Evolutionary conservation across 441 rosid species (phyloP), one percentile per base, ranked within the genome.

Genomic region (Eruca vesicaria): DNA sequence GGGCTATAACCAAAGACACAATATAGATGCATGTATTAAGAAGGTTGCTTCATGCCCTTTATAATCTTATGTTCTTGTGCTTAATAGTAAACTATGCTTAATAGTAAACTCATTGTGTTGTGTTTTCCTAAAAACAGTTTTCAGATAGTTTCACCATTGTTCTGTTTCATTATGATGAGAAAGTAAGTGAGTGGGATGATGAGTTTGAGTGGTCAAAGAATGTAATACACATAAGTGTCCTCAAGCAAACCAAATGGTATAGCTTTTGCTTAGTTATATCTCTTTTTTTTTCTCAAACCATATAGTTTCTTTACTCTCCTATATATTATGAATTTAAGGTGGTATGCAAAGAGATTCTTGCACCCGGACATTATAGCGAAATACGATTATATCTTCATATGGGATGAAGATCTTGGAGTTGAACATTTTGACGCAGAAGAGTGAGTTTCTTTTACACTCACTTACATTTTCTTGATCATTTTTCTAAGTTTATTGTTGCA

Each of bases 341-440:
- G 99, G 99, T 96, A 96, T 80, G 99, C 98, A 38, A 96, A 96
- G 86, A 91, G 99, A 12, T 96, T 96, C 81, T 85, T 96, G 88
- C 99, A 96, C 78, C 99, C 99, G 55, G 95, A 91, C 80, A 89
- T 96, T 41, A 87, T 96, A 72, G 98, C 98, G n/a, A 36, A 88
- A 16, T 96, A 96, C 79, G 99, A 96, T 71, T 96, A 92, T 87
- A 87, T 96, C 74, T 96, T 96, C 77, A 89, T 94, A 72, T 96
- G 99, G 98, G 98, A 96, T 64, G 99, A 96, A 80, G 99, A 96
- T 80, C 84, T 96, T 55, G 97, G 98, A 63, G 98, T 92, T 20
- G 97, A 94, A 68, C 91, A 96, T 76, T 96, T 94, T 35, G 77
- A 92, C 63, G 94, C 95, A 19, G 98, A 94, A 85, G 88, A 88